Percentiles rank a stretch among this genome's conserved stretches.
Conservation (phyloP, 2,329 filamentous ascomycete species). For the Chalaropsis ovoidea region DNA sequence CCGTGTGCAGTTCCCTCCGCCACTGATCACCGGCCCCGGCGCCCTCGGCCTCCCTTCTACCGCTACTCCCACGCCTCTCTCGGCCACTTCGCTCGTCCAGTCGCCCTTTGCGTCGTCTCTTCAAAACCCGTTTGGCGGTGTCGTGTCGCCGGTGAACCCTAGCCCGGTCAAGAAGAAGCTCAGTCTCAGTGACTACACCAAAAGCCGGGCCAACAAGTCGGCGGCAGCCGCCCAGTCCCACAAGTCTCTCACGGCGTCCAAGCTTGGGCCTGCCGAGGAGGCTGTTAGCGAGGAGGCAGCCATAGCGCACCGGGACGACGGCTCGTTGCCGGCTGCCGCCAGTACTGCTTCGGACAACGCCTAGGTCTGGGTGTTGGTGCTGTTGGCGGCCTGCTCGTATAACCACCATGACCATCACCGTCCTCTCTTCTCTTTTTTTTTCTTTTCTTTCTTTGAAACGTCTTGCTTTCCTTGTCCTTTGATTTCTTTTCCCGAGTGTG, state of each 20-base stretch:
- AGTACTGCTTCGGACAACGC: not conserved
- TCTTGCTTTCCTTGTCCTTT: conserved; percentile 18
- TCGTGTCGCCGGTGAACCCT: conserved; percentile 40
- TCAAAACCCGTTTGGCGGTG: conserved; percentile 37
- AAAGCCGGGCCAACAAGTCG: conserved; percentile 47
- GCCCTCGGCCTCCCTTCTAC: conserved; percentile 33
- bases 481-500: conserved; percentile 17
- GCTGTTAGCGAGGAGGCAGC: conserved; percentile 7
- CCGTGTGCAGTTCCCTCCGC: conserved; percentile 48
- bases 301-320: not conserved
- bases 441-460: not conserved
- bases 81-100: conserved; percentile 38
- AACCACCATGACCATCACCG: not conserved
- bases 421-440: not conserved
- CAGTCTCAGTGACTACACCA: conserved; percentile 55
- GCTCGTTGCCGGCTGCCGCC: not conserved
- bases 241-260: conserved; percentile 16
- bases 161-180: conserved; percentile 59
- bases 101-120: conserved; percentile 42
- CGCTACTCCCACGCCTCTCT: conserved; percentile 39
- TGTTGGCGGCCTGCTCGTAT: not conserved
- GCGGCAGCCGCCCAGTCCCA: conserved; percentile 34
- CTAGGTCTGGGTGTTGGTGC: not conserved
- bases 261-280: conserved; percentile 21
- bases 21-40: conserved; percentile 37